A percentile compares a stretch with the other conserved stretches of the same genome.
Evolutionary conservation across 495 filamentous ascomycete species (phyloP).

Genomic region (Talaromyces trachyspermus): DNA sequence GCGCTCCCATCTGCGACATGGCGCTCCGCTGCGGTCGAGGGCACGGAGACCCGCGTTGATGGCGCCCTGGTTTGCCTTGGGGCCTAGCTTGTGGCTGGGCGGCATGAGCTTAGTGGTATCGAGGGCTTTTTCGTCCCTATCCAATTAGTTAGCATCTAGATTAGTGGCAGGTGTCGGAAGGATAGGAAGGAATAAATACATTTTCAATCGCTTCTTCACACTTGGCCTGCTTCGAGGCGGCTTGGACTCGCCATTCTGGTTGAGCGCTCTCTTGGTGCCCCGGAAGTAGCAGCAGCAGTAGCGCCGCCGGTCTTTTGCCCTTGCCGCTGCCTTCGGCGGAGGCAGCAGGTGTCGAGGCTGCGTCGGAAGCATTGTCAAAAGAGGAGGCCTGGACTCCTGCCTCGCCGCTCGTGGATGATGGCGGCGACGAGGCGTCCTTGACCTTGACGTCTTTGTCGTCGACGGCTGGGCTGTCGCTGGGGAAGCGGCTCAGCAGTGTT

Average conservation of each 20-base stretch:
- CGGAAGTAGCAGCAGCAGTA: neutral
- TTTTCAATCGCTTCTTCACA: conserved; percentile 86
- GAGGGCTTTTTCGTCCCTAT: conserved; percentile 54
- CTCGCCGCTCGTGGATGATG: conserved; percentile 43
- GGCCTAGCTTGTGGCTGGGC: conserved; percentile 72
- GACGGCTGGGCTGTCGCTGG: conserved; percentile 20
- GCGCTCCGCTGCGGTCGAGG: conserved; percentile 80
- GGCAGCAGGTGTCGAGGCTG: conserved; percentile 41
- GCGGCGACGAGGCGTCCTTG: conserved; percentile 34
- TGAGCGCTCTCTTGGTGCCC: conserved; percentile 52
- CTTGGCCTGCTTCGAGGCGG: conserved; percentile 71
- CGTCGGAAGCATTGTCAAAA: conserved; percentile 46
- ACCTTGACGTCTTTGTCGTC: conserved; percentile 22
- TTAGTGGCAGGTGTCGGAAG: neutral
- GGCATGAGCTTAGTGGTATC: conserved; percentile 38
- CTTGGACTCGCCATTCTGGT: conserved; percentile 54
- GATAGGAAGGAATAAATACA: conserved; percentile 46
- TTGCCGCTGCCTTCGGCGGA: neutral
- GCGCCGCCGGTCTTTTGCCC: too few relatives aligned
- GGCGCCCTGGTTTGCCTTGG: conserved; percentile 94
- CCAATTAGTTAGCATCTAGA: conserved; percentile 12
- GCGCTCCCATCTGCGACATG: conserved; percentile 85
- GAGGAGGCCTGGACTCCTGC: conserved; percentile 44
- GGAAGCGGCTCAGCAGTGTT: conserved; percentile 40
- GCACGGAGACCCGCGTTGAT: conserved; percentile 96